These are phyloP conservation scores for Besnoitia besnoiti DNA, from an alignment of 169 alveolate species.

Conservation along the genomic window DNA sequence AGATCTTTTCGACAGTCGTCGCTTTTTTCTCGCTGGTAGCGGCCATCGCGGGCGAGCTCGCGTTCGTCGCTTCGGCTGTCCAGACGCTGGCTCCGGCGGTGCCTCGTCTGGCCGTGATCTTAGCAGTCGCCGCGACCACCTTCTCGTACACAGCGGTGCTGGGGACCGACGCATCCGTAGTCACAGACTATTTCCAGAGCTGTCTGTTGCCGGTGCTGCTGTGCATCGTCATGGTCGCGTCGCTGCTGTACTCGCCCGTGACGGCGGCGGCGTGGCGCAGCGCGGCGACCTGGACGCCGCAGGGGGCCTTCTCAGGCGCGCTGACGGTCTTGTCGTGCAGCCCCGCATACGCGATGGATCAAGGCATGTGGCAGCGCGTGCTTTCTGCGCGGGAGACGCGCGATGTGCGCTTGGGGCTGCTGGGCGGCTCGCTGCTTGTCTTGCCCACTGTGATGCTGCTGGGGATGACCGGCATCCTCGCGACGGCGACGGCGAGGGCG, in stretches of 20 bases:
- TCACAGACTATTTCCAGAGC: slow-evolving; percentile 6
- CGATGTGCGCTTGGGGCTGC: slow-evolving; percentile 6
- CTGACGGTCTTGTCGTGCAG: slow-evolving; percentile 24
- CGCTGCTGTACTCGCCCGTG: background rate
- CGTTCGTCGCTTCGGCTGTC: slow-evolving; percentile 18
- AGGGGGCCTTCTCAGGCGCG: background rate
- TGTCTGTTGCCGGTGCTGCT: background rate
- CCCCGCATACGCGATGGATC: slow-evolving; percentile 46
- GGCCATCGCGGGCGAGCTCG: slow-evolving; percentile 34
- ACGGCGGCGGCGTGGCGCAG: background rate
- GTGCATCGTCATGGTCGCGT: background rate
- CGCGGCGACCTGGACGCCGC: background rate
- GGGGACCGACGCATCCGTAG: slow-evolving; percentile 10
- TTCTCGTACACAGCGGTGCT: background rate
- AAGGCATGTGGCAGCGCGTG: slow-evolving; percentile 42
- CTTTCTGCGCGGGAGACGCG: background rate
- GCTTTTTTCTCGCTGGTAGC: background rate
- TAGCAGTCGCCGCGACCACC: background rate
- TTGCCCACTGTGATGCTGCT: background rate
- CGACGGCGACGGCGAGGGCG: background rate
- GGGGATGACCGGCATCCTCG: slow-evolving; percentile 8
- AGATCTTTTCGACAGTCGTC: background rate
- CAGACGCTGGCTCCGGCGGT: slow-evolving; percentile 10
- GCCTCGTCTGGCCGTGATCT: background rate
- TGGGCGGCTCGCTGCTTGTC: background rate